Base-by-base conservation (phyloP, 2,329 filamentous ascomycete species). In the Stromatinia cepivora region DNA sequence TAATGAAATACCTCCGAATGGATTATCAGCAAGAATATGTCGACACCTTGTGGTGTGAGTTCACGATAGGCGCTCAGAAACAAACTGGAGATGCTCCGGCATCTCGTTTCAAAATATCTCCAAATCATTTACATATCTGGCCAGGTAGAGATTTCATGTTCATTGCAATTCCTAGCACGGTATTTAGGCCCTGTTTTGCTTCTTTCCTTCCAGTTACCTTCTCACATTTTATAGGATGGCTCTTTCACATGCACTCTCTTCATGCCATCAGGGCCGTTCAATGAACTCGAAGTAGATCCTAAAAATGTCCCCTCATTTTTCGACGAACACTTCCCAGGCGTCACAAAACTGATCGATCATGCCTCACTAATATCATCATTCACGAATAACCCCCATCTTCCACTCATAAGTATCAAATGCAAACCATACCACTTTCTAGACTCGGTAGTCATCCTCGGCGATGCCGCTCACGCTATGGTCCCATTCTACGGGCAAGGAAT, bases 401-500 rank as follows among this genome's bases (percentile, higher is more conserved):
- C 95, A 0, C 84, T 99, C 9, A 95, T 99, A 78, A 95, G 88
- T 78, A 91, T 99, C 78, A 98, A 97, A 81, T 97, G 94, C 82
- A 86, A 86, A 25, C 95, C 95, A 0, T 92, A 98, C 80, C 93
- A 97, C 81, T 93, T 88, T 81, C 84, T 82, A 63, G 88, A 88
- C 34, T 91, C 89, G 0, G 93, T 86, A 45, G 93, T 97, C 70
- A 92, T 99, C 62, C 79, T 99, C 48, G 95, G 95, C 70, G 95
- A 99, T 78, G 93, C 95, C 10, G 94, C 95, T 0, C 95, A 99
- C 79, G 95, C 96, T 69, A 97, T 99, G 90, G 93, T 99, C 0
- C 95, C 95, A 0, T 99, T 99, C 80, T 99, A 98, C 79, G 95
- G 95, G 0, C 95, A 99, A 79, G 95, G 95, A 50, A 96, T 99